Base-by-base conservation (phyloP, 1,284 basidiomycete genomes). In the Meripilus lineatus region DNA sequence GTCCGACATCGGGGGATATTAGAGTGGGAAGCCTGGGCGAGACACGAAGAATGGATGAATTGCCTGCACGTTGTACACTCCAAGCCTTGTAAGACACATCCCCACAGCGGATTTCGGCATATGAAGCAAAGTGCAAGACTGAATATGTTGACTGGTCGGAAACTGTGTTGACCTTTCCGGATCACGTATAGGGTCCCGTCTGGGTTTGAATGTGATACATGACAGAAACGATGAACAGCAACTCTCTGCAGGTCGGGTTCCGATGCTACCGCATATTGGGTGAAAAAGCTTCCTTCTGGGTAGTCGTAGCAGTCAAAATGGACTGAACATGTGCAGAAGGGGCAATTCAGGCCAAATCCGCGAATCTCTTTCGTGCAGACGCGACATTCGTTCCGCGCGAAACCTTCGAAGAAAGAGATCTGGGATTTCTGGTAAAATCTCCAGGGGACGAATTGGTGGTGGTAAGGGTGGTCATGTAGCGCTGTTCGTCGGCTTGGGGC, bases 241-340 rank as follows among this genome's bases (percentile, higher is more conserved):
- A 84, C 68, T 40, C 74, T 77, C 55, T 75, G 74, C 6, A 71
- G 63, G 46, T 68, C 66, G 18, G 59, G 51, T 49, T 78, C 75
- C 13, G 68, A 55, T 13, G 61, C 57, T 45, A 71, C 59, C 3
- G 69, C 58, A 52, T 84, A 84, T 47, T 81, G 70, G 6, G 72
- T 61, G 47, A 78, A 60, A 46, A 71, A 64, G 55, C 71, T 81
- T 15, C 84, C 84, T 39, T 76, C 72, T 11, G 80, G 77, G 51
- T 79, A 72, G 55, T 85, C 80, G 54, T 86, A 87, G 61, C 84
- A 88, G 53, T 81, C 79, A 49, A 84, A 77, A 57, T 88, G 84
- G 5, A 85, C 75, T 2, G 70, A 62, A 48, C 74, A 80, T 61
- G 76, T 70, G 58, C 84, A 87, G 42, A 79, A 71, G 1, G 79